phyloP scores from a whole-genome alignment of 306 rosid species.

The Abrus pulchellus region DNA sequence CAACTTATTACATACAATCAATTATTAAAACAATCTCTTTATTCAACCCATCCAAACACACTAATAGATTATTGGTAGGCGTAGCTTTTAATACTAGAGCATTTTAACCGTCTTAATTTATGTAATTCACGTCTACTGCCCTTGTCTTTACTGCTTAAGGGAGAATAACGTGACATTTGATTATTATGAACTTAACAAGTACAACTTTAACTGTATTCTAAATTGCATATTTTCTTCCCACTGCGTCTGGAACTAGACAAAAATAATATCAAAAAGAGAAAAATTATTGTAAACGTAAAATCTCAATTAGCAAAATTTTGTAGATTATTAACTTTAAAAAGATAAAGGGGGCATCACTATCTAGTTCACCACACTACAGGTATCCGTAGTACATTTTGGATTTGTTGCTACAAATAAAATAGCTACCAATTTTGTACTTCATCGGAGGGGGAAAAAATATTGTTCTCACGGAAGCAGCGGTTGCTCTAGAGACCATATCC shows the following conservation, averaged over 20 bases:
- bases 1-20: no score
- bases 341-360: constrained; percentile 7
- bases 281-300: background rate
- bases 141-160: no score
- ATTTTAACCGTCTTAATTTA: no score
- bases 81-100: no score
- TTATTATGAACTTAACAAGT: no score
- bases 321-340: constrained; percentile 35
- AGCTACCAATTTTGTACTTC: constrained; percentile 36
- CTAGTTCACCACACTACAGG: constrained; percentile 37
- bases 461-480: background rate
- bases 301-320: constrained; percentile 33
- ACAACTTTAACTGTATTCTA: no score
- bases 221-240: background rate
- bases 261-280: background rate
- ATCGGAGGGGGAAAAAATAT: background rate
- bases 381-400: constrained; percentile 24
- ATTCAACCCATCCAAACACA: no score
- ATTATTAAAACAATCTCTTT: no score
- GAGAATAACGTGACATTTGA: no score
- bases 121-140: no score
- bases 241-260: background rate
- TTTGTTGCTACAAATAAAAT: constrained; percentile 24
- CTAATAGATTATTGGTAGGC: no score
- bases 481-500: constrained; percentile 70